Percentiles rank a stretch among this genome's conserved stretches.
Evolutionary conservation across 306 rosid genomes (phyloP).

Genomic region (Ormosia emarginata): DNA sequence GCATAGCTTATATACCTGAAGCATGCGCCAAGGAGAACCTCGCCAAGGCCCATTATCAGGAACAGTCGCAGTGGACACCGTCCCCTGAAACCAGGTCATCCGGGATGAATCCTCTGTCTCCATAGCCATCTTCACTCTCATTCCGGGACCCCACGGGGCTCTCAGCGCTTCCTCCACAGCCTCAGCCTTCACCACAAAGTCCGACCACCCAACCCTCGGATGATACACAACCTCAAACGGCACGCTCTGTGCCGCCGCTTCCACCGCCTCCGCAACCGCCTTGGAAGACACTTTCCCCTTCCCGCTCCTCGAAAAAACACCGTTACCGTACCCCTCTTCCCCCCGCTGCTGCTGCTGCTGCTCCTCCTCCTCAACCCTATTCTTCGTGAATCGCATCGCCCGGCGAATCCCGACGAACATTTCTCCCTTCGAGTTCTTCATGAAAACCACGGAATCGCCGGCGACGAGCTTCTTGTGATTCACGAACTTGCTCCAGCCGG

Average conservation of each 20-base stretch:
- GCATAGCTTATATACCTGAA: slow-evolving; percentile 45
- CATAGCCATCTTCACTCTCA: slow-evolving; percentile 53
- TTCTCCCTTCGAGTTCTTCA: slow-evolving; percentile 30
- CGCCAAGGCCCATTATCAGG: slow-evolving; percentile 43
- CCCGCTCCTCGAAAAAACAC: slow-evolving; percentile 20
- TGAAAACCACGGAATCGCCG: slow-evolving; percentile 57
- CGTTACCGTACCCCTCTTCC: background rate
- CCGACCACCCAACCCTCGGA: slow-evolving; percentile 55
- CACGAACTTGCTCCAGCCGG: slow-evolving; percentile 72
- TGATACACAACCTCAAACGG: slow-evolving; percentile 60
- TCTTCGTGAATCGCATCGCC: background rate
- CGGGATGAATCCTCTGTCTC: slow-evolving; percentile 55
- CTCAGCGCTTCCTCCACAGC: slow-evolving; percentile 43
- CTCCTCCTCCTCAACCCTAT: slow-evolving; percentile 1
- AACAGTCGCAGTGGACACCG: slow-evolving; percentile 27
- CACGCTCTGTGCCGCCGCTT: slow-evolving; percentile 38
- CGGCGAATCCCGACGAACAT: slow-evolving; percentile 57
- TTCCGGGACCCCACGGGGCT: slow-evolving; percentile 39
- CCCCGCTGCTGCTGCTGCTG: slow-evolving; percentile 22
- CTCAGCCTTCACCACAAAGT: slow-evolving; percentile 61
- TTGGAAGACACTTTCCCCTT: slow-evolving; percentile 30
- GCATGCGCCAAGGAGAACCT: slow-evolving; percentile 71
- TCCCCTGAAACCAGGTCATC: slow-evolving; percentile 56
- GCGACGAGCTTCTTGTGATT: slow-evolving; percentile 54
- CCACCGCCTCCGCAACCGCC: slow-evolving; percentile 42